phyloP scores from a whole-genome alignment of 495 filamentous ascomycete genomes.

The Aspergillus asperescens region DNA sequence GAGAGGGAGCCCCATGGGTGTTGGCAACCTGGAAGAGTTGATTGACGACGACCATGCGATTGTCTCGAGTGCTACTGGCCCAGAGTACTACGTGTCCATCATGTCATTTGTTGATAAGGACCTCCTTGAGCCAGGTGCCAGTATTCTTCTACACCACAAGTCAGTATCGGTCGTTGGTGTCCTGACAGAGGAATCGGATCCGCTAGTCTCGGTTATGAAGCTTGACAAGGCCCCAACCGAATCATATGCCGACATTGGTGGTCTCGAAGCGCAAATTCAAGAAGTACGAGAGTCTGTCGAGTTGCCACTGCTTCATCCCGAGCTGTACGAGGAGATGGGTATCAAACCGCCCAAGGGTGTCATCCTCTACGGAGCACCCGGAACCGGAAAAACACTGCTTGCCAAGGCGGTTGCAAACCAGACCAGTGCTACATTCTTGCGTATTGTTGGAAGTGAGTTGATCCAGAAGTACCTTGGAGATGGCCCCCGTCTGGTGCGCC shows the following conservation, averaged over 20 bases:
- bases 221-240: constrained; percentile 98
- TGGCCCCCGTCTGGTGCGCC: constrained; percentile 86
- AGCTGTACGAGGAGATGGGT: constrained; percentile 99
- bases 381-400: constrained; percentile 94
- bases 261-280: constrained; percentile 90
- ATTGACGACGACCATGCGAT: constrained; percentile 99
- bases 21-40: constrained; percentile 96
- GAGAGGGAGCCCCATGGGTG: constrained; percentile 97
- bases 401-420: constrained; percentile 99
- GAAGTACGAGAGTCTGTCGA: constrained; percentile 97
- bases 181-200: constrained; percentile 93
- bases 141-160: constrained; percentile 95
- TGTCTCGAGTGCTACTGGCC: constrained; percentile 93
- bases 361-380: constrained; percentile 95
- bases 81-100: constrained; percentile 99
- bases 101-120: constrained; percentile 99
- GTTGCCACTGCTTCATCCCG: constrained; percentile 89
- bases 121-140: constrained; percentile 91
- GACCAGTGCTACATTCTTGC: constrained; percentile 95
- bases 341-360: constrained; percentile 99
- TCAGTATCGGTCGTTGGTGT: constrained; percentile 97
- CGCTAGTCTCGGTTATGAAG: constrained; percentile 98
- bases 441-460: constrained; percentile 94
- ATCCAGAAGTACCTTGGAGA: constrained; percentile 99
- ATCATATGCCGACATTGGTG: constrained; percentile 98